These are phyloP conservation scores for Phytophthora pisi DNA, from an alignment of 352 stramenopile species.

Conservation along the genomic window DNA sequence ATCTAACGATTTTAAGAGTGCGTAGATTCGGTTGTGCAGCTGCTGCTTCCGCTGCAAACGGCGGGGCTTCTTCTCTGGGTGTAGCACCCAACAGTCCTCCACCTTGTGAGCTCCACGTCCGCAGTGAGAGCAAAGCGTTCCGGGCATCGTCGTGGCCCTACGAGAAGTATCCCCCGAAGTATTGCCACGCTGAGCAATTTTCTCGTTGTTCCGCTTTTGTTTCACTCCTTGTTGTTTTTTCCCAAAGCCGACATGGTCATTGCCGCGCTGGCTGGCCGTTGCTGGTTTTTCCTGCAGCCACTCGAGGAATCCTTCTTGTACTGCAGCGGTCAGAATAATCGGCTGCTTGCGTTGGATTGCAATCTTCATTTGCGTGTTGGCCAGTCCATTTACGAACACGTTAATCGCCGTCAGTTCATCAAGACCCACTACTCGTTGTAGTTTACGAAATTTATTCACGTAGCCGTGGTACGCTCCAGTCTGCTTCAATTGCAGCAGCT, in stretches of 20 bases:
- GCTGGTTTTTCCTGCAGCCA: conserved; percentile 6
- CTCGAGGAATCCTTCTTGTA: conserved; percentile 15
- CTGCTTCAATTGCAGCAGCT: conserved; percentile 1
- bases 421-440: conserved; percentile 6
- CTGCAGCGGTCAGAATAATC: conserved; percentile 3
- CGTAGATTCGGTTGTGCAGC: conserved; percentile 20
- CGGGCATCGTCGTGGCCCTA: background rate
- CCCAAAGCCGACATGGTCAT: background rate
- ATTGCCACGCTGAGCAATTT: background rate
- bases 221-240: background rate
- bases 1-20: conserved; percentile 10
- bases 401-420: conserved; percentile 3
- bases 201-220: background rate
- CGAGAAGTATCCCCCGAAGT: background rate
- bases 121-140: conserved; percentile 11
- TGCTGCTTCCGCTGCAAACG: conserved; percentile 11
- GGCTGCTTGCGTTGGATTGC: background rate
- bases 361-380: background rate
- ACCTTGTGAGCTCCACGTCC: conserved; percentile 5
- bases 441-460: conserved; percentile 8
- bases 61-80: conserved; percentile 15
- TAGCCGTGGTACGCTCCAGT: conserved; percentile 12
- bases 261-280: background rate
- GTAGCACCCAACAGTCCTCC: conserved; percentile 10
- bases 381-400: conserved; percentile 8